Evolutionary conservation across 129 eudicot genomes (phyloP), one percentile per base, ranked within the genome.

Genomic region (Tanacetum coccineum): DNA sequence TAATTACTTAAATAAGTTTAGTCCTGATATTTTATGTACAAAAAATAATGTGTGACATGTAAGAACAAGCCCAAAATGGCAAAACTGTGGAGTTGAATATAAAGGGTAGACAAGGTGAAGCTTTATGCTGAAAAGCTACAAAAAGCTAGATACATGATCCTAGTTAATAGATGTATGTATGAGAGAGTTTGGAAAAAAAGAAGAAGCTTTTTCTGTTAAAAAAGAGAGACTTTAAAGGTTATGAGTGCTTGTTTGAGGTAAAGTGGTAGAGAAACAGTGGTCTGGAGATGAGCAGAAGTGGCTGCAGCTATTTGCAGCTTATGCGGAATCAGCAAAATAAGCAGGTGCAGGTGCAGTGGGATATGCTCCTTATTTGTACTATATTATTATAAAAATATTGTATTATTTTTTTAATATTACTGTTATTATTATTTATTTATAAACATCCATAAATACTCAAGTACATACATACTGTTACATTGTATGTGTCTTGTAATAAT

Each of bases 231-330:
- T 60, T 67, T 67, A 74, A 74, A 55, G 55, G 50, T 39, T 46
- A 59, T 22, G 74, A 67, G 74, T 75, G 69, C 39, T 75, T 75
- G 74, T 59, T 73, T 63, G 65, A 74, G 72, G 79, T 75, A 67
- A 75, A 75, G 65, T 58, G 57, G 28, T 57, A 61, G 65, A 62
- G 76, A 66, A 66, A 68, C 62, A 75, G 74, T 67, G 79, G 68
- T 75, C 74, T 67, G 77, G 49, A 70, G 75, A 70, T 59, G 58
- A 70, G 75, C 67, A 67, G 75, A 71, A 67, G 62, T 67, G 52
- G 79, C 79, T 74, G 79, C n/a, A n/a, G n/a, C 79, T 74, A 58
- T 59, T 66, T 74, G 73, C 79, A 74, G 79, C 32, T 74, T 50
- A 25, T 74, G 72, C 78, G 56, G 78, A 51, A 73, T 53, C 32